Percentiles rank a stretch among this genome's conserved stretches.
phyloP scores from a whole-genome alignment of 192 early-diverging fungal species.

The Entophlyctis luteolus region DNA sequence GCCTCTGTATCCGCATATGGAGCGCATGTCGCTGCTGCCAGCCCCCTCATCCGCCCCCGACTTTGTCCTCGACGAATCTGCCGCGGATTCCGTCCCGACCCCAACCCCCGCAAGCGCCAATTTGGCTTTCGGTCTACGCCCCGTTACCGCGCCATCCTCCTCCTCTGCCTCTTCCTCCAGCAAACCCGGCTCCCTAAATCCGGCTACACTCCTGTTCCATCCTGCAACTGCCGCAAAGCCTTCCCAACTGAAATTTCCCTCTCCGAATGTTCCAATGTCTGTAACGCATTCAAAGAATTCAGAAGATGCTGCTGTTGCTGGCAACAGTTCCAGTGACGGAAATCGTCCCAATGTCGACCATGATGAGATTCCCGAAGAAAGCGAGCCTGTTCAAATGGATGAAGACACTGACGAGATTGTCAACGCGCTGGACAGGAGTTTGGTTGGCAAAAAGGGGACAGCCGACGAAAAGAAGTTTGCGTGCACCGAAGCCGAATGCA shows the following conservation, averaged over 20 bases:
- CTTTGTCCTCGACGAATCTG: slow-evolving; percentile 10
- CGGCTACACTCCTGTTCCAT: background rate
- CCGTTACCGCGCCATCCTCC: background rate
- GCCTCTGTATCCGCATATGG: slow-evolving; percentile 19
- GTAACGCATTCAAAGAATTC: background rate
- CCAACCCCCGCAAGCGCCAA: too few species aligned
- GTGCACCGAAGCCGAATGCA: slow-evolving; percentile 18
- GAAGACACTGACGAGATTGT: background rate
- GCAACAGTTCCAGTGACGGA: background rate
- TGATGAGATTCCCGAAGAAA: background rate
- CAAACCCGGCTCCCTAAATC: background rate
- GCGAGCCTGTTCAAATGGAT: background rate
- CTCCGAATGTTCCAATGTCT: background rate
- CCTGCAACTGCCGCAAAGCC: background rate
- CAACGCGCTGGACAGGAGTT: background rate
- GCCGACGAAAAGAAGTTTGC: slow-evolving; percentile 20
- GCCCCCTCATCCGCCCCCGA: background rate
- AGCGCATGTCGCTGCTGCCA: background rate
- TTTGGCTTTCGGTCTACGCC: too few species aligned
- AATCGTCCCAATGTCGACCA: background rate
- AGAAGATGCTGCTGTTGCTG: background rate
- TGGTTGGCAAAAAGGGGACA: slow-evolving; percentile 6
- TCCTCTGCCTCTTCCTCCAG: background rate
- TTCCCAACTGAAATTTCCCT: slow-evolving; percentile 3
- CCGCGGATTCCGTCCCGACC: background rate